Conservation (phyloP, 805 yeast genomes). For the Clavispora asparagi region DNA sequence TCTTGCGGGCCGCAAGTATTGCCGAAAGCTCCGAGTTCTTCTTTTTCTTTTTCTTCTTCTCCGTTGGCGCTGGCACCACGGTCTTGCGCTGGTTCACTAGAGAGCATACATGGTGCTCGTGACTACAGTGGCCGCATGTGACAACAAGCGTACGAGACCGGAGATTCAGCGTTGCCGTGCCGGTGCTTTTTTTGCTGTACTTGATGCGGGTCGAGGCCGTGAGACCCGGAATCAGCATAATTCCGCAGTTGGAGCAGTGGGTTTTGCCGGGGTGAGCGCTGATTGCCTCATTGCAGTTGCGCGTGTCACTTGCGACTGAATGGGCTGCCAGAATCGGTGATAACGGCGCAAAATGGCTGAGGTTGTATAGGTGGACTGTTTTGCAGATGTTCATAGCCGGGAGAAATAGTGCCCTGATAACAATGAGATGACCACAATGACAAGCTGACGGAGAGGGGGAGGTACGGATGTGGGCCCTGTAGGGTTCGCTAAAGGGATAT, state of each 20-base stretch:
- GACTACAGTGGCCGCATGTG: background rate
- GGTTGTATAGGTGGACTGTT: conserved; percentile 23
- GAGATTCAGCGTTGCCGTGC: background rate
- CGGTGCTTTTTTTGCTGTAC: conserved; percentile 10
- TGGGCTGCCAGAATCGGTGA: conserved; percentile 22
- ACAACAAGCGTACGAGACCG: background rate
- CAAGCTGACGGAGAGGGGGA: no score
- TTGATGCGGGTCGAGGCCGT: conserved; percentile 19
- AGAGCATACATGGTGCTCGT: background rate
- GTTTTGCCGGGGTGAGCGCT: conserved; percentile 23
- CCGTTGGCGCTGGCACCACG: background rate
- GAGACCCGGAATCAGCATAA: conserved; percentile 30
- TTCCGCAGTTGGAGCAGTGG: conserved; percentile 30
- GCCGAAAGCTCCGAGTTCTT: conserved; percentile 39
- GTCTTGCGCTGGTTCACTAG: background rate
- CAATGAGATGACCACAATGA: no score
- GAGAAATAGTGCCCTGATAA: background rate
- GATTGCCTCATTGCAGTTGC: conserved; percentile 20
- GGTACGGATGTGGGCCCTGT: no score
- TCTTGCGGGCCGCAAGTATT: conserved; percentile 35
- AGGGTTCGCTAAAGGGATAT: no score
- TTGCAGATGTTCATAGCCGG: conserved; percentile 5
- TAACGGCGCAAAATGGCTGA: conserved; percentile 24
- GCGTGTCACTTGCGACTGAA: conserved; percentile 17
- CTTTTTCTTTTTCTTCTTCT: conserved; percentile 41